These are phyloP conservation scores for Beauveria asiatica DNA, from an alignment of 2,329 filamentous ascomycete species.

Conservation along the genomic window DNA sequence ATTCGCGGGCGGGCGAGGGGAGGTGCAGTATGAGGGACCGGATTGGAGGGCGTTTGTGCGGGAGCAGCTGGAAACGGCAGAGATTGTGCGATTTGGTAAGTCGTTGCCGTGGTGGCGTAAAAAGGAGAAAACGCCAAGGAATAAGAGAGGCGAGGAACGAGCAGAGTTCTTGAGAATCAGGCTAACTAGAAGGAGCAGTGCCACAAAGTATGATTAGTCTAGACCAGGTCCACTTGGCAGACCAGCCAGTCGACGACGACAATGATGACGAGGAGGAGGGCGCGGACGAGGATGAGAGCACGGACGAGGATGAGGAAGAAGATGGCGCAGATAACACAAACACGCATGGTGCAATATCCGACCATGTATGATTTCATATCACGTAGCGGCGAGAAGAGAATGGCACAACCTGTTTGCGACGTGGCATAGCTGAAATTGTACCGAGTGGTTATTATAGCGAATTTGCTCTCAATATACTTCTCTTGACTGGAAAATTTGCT, in stretches of 20 bases:
- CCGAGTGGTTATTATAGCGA: too few relatives aligned
- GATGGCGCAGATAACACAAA: background rate
- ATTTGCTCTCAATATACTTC: too few relatives aligned
- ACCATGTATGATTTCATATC: background rate
- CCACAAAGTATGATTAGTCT: background rate
- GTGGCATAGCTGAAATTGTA: too few relatives aligned
- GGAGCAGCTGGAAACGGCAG: conserved; percentile 14
- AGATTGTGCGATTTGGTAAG: conserved; percentile 3
- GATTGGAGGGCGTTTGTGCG: conserved; percentile 28
- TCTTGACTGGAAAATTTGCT: too few relatives aligned
- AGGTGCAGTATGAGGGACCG: conserved; percentile 24
- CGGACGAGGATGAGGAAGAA: background rate
- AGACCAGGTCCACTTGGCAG: background rate
- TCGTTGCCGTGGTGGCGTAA: background rate
- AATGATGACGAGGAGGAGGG: background rate
- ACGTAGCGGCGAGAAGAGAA: too few relatives aligned
- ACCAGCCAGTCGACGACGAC: background rate
- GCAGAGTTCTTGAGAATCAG: background rate
- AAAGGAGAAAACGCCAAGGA: background rate
- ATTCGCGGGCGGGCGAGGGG: background rate
- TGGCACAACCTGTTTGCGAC: too few relatives aligned
- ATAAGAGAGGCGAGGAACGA: background rate
- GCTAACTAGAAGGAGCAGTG: background rate
- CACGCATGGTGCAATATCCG: background rate
- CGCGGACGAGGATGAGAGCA: background rate